These are phyloP conservation scores for Quercus glauca DNA, from an alignment of 306 rosid species.

Conservation along the genomic window DNA sequence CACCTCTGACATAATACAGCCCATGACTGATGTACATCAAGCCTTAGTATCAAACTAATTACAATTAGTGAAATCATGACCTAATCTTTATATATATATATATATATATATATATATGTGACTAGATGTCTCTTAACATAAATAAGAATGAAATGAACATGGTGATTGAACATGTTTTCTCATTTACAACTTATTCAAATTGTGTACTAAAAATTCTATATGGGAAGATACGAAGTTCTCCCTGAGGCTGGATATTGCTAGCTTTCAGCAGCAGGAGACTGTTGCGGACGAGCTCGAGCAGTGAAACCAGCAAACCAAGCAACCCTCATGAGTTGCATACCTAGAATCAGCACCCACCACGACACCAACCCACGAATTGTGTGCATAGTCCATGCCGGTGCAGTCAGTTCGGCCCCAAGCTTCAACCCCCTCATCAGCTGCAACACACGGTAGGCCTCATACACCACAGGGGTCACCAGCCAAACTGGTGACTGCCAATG, in stretches of 20 bases:
- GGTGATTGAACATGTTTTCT: slow-evolving; percentile 16
- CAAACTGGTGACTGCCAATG: slow-evolving; percentile 95
- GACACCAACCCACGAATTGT: slow-evolving; percentile 73
- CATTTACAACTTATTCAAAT: background rate
- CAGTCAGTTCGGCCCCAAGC: slow-evolving; percentile 70
- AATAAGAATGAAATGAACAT: background rate
- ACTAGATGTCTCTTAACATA: background rate
- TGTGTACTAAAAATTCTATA: background rate
- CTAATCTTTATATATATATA: background rate
- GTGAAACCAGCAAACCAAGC: slow-evolving; percentile 90
- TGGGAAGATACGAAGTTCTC: background rate
- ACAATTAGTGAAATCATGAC: background rate
- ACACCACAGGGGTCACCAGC: slow-evolving; percentile 85
- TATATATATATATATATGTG: background rate
- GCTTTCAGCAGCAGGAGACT: slow-evolving; percentile 31
- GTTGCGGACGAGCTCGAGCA: slow-evolving; percentile 33
- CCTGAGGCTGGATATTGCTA: slow-evolving; percentile 2
- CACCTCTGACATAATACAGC: background rate
- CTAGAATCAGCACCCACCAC: slow-evolving; percentile 91
- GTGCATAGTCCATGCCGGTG: slow-evolving; percentile 83
- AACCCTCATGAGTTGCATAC: slow-evolving; percentile 94
- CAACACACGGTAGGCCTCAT: slow-evolving; percentile 78
- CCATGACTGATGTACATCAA: background rate
- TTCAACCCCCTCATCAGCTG: slow-evolving; percentile 93
- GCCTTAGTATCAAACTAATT: background rate